A percentile compares a stretch with the other conserved stretches of the same genome.
Evolutionary conservation across 2,329 filamentous ascomycete species (phyloP).

Genomic region (Venturia oleaginea): DNA sequence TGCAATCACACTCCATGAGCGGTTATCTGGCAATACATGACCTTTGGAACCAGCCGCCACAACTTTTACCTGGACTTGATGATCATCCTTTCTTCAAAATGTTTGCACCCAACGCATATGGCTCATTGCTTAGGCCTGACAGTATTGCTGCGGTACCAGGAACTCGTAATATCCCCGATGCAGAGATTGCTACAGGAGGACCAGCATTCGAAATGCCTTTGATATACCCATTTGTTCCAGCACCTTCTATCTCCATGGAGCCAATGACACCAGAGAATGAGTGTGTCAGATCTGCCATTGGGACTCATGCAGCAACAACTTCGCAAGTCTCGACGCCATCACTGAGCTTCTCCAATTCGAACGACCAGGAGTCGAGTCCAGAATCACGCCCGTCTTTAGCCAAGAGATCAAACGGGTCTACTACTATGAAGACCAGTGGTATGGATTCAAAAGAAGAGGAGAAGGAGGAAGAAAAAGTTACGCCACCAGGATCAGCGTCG

Average conservation of each 20-base stretch:
- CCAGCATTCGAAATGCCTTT: not conserved
- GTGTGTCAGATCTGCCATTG: not conserved
- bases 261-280: conserved; percentile 7
- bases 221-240: conserved; percentile 9
- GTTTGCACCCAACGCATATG: conserved; percentile 6
- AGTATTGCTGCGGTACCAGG: not conserved
- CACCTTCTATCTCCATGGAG: conserved; percentile 6
- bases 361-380: not conserved
- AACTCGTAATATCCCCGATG: not conserved
- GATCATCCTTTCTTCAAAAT: conserved; percentile 11
- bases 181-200: not conserved
- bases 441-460: not conserved
- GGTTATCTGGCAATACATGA: not conserved
- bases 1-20: not conserved
- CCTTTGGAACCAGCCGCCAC: conserved; percentile 6
- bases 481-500: not conserved
- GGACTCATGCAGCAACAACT: not conserved
- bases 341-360: not conserved
- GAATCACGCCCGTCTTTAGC: not conserved
- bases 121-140: not conserved
- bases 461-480: not conserved
- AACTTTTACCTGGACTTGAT: conserved; percentile 7
- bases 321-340: not conserved
- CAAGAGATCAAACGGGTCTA: not conserved
- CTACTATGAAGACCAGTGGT: not conserved